Conservation (phyloP, 306 rosid species). For the Sicyos baderoa region DNA sequence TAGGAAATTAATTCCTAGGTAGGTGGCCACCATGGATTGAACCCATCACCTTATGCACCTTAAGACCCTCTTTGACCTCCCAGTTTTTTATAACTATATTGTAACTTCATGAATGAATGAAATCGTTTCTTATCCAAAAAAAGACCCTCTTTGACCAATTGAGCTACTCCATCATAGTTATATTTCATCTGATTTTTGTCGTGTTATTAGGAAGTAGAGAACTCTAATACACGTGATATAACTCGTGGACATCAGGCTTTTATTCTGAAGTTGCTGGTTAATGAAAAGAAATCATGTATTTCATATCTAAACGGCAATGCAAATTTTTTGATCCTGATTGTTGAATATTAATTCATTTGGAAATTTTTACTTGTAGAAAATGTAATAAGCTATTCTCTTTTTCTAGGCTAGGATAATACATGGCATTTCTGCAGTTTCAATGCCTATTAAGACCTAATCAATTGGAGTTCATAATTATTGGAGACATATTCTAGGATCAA, state of each 20-base stretch:
- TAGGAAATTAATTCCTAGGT: too few species aligned
- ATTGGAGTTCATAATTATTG: background rate
- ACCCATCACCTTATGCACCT: too few species aligned
- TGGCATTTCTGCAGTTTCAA: background rate
- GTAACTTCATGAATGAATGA: too few species aligned
- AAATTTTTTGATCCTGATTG: background rate
- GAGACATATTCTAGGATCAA: background rate
- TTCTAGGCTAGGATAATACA: slow-evolving; percentile 5
- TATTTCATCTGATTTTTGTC: background rate
- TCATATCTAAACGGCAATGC: background rate
- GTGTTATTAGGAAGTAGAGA: background rate
- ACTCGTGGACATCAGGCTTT: background rate
- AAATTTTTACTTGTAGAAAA: background rate
- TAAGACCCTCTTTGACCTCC: too few species aligned
- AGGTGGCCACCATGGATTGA: too few species aligned
- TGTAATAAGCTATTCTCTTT: background rate
- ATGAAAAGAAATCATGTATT: background rate
- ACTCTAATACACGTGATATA: background rate
- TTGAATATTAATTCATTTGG: background rate
- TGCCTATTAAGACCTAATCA: slow-evolving; percentile 2
- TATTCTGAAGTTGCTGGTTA: background rate
- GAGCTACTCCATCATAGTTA: too few species aligned
- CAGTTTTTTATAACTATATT: too few species aligned
- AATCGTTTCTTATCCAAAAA: too few species aligned
- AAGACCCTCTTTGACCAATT: too few species aligned